phyloP scores from a whole-genome alignment of 495 filamentous ascomycete species.

The Cladorrhinum samala region DNA sequence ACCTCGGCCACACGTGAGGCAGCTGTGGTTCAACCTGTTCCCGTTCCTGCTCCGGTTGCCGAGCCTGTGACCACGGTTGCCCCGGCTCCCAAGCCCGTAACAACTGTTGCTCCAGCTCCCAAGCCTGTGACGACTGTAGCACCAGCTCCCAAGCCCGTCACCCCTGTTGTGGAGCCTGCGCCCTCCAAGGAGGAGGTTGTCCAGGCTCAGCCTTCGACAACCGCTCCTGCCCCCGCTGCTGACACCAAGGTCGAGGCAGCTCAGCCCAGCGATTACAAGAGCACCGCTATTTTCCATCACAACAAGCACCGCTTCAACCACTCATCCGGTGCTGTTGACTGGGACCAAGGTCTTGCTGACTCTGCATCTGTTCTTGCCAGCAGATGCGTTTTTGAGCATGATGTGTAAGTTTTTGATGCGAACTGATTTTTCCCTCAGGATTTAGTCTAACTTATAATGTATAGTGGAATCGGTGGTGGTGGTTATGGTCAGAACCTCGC shows the following conservation, averaged over 20 bases:
- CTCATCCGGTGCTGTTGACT: constrained; percentile 57
- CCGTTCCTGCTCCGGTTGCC: constrained; percentile 1
- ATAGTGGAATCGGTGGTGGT: constrained; percentile 47
- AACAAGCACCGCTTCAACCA: constrained; percentile 84
- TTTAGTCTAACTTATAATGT: constrained; percentile 7
- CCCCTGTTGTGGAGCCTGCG: not conserved
- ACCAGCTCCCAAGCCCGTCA: constrained; percentile 10
- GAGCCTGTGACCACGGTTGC: constrained; percentile 7
- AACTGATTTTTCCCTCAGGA: not conserved
- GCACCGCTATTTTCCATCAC: constrained; percentile 59
- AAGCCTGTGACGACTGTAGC: constrained; percentile 4
- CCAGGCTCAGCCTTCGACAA: constrained; percentile 13
- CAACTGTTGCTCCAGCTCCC: constrained; percentile 12
- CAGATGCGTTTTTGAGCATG: constrained; percentile 66
- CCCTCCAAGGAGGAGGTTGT: constrained; percentile 6
- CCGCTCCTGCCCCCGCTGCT: constrained; percentile 18
- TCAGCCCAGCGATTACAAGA: constrained; percentile 25
- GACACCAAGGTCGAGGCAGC: constrained; percentile 9
- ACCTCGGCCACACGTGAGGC: constrained; percentile 6
- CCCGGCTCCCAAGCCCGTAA: constrained; percentile 4
- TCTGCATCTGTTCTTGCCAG: constrained; percentile 47
- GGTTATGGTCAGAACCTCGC: constrained; percentile 86
- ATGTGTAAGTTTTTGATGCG: constrained; percentile 62
- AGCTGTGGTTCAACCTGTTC: not conserved
- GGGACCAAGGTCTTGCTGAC: constrained; percentile 54